These are phyloP conservation scores for Saccharomyces uvarum DNA, from an alignment of 1,139 yeast genomes.

Conservation along the genomic window DNA sequence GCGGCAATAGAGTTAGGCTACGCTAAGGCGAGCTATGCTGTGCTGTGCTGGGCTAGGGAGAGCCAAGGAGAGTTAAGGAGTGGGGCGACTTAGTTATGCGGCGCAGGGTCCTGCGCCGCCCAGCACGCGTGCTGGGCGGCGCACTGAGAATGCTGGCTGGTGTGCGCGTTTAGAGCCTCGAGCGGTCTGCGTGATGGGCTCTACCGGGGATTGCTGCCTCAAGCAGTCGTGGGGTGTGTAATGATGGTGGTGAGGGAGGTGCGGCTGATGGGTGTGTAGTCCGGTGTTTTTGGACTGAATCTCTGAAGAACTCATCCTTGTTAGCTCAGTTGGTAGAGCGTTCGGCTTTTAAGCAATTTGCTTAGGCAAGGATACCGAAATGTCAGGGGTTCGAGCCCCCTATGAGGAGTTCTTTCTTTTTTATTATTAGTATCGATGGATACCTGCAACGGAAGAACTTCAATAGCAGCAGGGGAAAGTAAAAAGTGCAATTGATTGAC, in stretches of 20 bases:
- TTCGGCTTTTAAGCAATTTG: slow-evolving; percentile 31
- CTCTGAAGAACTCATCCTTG: slow-evolving; percentile 30
- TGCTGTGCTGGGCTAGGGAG: too few relatives aligned
- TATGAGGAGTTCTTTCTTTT: slow-evolving; percentile 31
- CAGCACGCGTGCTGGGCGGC: background rate
- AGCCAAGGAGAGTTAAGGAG: too few relatives aligned
- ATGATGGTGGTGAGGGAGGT: too few relatives aligned
- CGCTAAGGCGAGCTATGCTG: too few relatives aligned
- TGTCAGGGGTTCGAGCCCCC: slow-evolving; percentile 38
- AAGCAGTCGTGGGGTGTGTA: too few relatives aligned
- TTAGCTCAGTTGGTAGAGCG: slow-evolving; percentile 35
- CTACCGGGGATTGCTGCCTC: too few relatives aligned
- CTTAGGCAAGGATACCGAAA: slow-evolving; percentile 31
- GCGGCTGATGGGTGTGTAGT: too few relatives aligned
- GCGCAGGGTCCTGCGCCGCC: background rate
- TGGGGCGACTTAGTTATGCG: background rate
- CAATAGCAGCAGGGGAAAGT: background rate
- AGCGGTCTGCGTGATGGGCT: background rate
- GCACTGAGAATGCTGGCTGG: background rate
- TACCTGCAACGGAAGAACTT: too few relatives aligned
- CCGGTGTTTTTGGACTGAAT: too few relatives aligned
- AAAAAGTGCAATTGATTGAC: background rate
- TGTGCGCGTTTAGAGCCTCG: background rate
- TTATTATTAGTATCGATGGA: too few relatives aligned
- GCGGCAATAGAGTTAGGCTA: slow-evolving; percentile 52